phyloP scores from a whole-genome alignment of 2,329 filamentous ascomycete species.

The Aspergillus fumigatiaffinis region DNA sequence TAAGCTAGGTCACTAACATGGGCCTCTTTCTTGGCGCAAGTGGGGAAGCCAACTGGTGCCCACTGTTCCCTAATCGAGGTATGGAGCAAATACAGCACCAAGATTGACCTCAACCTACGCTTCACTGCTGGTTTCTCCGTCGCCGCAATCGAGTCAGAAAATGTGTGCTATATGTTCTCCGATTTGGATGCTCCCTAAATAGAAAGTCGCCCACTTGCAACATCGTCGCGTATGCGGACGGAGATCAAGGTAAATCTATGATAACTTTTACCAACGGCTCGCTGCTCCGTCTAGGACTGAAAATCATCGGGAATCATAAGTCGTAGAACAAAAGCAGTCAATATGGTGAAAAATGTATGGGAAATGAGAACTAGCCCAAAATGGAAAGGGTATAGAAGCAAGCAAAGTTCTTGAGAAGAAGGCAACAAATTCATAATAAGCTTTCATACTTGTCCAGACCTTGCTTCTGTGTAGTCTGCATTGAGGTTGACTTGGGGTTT shows the following conservation, averaged over 20 bases:
- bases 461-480: slow-evolving; percentile 28
- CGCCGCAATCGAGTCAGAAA: neutral
- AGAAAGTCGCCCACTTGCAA: neutral
- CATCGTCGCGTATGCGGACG: neutral
- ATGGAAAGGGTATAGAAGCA: slow-evolving; percentile 3
- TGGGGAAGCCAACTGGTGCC: neutral
- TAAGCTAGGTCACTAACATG: neutral
- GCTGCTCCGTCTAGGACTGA: neutral
- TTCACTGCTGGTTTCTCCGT: neutral
- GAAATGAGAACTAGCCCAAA: slow-evolving; percentile 3
- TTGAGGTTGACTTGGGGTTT: slow-evolving; percentile 19
- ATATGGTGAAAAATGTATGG: neutral
- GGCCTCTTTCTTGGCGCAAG: slow-evolving; percentile 13
- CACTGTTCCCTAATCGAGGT: neutral
- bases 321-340: neutral
- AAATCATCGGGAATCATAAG: slow-evolving; percentile 7
- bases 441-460: slow-evolving; percentile 57
- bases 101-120: neutral
- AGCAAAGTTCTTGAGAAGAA: neutral
- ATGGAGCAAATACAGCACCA: neutral
- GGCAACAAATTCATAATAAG: slow-evolving; percentile 40
- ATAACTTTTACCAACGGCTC: neutral
- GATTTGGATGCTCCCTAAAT: neutral
- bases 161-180: neutral
- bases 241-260: neutral